Evolutionary conservation across 208 protist genomes (phyloP), one percentile per base, ranked within the genome.

Genomic region (Porcisia hertigi): DNA sequence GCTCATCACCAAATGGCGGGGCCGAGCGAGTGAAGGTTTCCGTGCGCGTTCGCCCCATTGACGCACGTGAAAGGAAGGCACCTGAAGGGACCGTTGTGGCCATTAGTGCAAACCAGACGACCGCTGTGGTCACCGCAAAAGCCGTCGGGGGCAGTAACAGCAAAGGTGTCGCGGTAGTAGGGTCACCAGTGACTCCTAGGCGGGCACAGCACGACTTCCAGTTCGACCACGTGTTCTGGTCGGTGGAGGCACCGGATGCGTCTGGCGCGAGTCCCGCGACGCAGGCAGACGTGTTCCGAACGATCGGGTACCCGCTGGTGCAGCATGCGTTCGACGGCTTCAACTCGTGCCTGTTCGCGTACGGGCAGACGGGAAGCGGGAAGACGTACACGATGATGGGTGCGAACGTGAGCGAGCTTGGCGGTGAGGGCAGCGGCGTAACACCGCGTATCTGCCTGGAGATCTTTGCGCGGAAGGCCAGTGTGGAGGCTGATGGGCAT

Each of bases 341-440:
- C 84, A 91, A 95, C 34, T 43, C 59, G 9, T 97, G 93, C 72
- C 80, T 98, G 36, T 95, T 98, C 55, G 96, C 96, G 12, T 98
- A 98, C 76, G 96, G 96, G 5, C 96, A 98, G 79, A 98, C 96
- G 9, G 96, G 96, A 43, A 91, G 82, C 11, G 94, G 96, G 59
- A 97, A 98, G 75, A 98, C 94, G 12, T 95, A 96, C 79, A 97
- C 87, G 11, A 97, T 97, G 91, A 86, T 95, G 49, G 95, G 95
- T 16, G 72, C 84, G 23, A 45, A 84, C 34, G 41, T 20, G 1
- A 58, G 64, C 9, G 18, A 45, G 23, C 58, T 64, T 1, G 82
- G 89, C 8, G 88, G 92, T 73, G 75, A 90, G 49, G 23, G 53
- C n/a, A 71, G 76, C 47, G 96, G 96, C 41, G 86, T 97, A 41